These are phyloP conservation scores for Bipolaris cookei DNA, from an alignment of 2,329 filamentous ascomycete genomes.

Conservation along the genomic window DNA sequence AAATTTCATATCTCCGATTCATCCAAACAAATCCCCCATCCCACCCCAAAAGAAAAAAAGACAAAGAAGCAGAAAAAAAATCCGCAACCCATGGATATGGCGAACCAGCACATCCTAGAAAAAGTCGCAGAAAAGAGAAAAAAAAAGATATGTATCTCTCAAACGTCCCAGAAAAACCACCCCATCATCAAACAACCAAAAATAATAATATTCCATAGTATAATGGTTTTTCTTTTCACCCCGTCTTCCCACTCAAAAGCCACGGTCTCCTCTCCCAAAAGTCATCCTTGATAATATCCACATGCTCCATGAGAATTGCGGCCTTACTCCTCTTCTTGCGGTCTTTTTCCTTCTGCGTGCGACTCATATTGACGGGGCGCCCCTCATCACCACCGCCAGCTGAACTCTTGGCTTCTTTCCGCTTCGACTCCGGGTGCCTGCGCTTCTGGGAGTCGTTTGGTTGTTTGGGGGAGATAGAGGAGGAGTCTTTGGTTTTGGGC, in stretches of 20 bases:
- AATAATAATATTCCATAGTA: too few species aligned
- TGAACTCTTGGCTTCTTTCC: background rate
- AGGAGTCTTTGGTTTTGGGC: background rate
- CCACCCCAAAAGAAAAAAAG: background rate
- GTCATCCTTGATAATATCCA: conserved; percentile 93
- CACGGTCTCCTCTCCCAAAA: conserved; percentile 92
- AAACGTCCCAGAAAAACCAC: too few species aligned
- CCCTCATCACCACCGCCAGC: conserved; percentile 45
- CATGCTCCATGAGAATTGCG: conserved; percentile 78
- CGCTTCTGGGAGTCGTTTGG: conserved; percentile 1
- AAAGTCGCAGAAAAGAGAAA: background rate
- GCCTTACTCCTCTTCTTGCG: conserved; percentile 82
- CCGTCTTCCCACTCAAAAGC: conserved; percentile 56
- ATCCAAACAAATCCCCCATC: too few species aligned
- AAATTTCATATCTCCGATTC: too few species aligned
- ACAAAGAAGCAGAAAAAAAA: background rate
- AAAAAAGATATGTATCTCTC: too few species aligned
- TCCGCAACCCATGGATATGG: too few species aligned
- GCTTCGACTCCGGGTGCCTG: conserved; percentile 7
- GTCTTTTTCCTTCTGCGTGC: conserved; percentile 82
- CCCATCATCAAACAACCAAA: too few species aligned
- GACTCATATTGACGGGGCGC: conserved; percentile 63
- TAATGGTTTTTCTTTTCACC: conserved; percentile 16
- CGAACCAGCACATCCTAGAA: background rate
- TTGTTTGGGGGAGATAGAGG: background rate